Conservation (phyloP, 2,329 filamentous ascomycete species). For the Cryphonectria japonica region DNA sequence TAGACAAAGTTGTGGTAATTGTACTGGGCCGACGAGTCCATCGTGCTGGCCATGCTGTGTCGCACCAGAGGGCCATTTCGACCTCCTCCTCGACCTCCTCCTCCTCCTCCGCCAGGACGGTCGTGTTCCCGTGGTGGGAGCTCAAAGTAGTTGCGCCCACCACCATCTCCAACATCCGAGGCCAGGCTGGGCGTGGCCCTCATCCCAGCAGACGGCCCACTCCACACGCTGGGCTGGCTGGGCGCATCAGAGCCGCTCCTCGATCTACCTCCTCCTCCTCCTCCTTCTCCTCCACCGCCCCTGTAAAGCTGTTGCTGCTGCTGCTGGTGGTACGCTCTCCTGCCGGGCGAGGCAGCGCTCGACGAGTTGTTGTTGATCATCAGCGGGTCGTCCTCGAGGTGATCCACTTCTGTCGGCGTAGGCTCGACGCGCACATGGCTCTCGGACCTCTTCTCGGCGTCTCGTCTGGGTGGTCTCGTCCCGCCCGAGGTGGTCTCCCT, state of each 20-base stretch:
- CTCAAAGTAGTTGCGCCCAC: conserved; percentile 33
- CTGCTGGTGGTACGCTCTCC: conserved; percentile 27
- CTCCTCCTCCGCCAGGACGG: conserved; percentile 28
- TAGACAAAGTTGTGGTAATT: conserved; percentile 31
- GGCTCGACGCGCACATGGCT: conserved; percentile 41
- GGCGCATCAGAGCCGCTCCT: conserved; percentile 31
- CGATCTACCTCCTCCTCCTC: conserved; percentile 6
- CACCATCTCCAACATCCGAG: conserved; percentile 31
- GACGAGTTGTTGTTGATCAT: conserved; percentile 33
- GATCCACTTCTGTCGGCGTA: conserved; percentile 49
- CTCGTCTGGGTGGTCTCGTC: conserved; percentile 37
- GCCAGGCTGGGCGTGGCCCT: conserved; percentile 37
- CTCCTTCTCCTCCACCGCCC: conserved; percentile 16
- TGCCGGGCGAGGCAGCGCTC: conserved; percentile 32
- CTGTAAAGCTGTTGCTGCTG: conserved; percentile 25
- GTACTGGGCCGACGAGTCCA: conserved; percentile 43
- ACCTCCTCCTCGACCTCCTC: not conserved
- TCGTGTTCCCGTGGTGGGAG: conserved; percentile 26
- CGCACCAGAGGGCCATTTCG: conserved; percentile 26
- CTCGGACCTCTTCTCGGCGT: conserved; percentile 37
- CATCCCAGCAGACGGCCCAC: conserved; percentile 23
- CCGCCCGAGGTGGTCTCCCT: conserved; percentile 38
- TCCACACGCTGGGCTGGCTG: conserved; percentile 30
- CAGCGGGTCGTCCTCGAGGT: conserved; percentile 47
- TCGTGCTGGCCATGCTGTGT: conserved; percentile 36